Evolutionary conservation across 352 stramenopile genomes (phyloP), one percentile per base, ranked within the genome.

Genomic region (Albugo laibachii): DNA sequence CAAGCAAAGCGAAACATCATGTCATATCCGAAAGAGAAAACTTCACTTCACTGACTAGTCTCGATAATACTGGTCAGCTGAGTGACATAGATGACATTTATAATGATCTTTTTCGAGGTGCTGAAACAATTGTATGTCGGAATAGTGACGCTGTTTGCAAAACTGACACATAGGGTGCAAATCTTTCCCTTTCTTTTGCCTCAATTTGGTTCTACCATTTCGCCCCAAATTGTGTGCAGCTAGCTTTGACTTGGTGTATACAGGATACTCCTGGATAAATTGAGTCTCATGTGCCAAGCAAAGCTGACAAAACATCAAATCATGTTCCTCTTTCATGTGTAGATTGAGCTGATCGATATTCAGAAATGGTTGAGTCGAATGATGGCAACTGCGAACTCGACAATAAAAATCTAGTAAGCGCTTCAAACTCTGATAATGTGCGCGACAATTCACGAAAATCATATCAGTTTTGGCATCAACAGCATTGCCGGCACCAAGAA

Each of bases 151-250:
- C 19, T 69, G 70, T 45, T 77, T 72, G 62, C 81, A 94, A 48
- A 94, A 94, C 52, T 92, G 74, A 47, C 81, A 94, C 58, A 85
- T 79, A 5, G 81, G 81, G 47, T 94, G 81, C 47, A 81, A 83
- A 43, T 85, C 72, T 40, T 83, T 84, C 15, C 36, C 6, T 18
- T 24, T 38, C n/a, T 27, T 35, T 19, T 19, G 16, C 3, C 3
- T 8, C 16, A 8, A 19, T 43, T 43, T 43, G 16, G 20, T 43
- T 24, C 16, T 24, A 24, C 38, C 38, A 24, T 43, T 43, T 8
- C 20, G 16, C 37, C 69, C 66, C 0, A 60, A 69, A 1, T 75
- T 60, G 56, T 88, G 76, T 47, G 64, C 58, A 38, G 76, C 79
- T 14, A 88, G 49, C 6, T 66, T 70, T 19, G 59, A 60, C 43